These are phyloP conservation scores for Claviceps sorghi DNA, from an alignment of 2,329 filamentous ascomycete genomes.

Conservation along the genomic window DNA sequence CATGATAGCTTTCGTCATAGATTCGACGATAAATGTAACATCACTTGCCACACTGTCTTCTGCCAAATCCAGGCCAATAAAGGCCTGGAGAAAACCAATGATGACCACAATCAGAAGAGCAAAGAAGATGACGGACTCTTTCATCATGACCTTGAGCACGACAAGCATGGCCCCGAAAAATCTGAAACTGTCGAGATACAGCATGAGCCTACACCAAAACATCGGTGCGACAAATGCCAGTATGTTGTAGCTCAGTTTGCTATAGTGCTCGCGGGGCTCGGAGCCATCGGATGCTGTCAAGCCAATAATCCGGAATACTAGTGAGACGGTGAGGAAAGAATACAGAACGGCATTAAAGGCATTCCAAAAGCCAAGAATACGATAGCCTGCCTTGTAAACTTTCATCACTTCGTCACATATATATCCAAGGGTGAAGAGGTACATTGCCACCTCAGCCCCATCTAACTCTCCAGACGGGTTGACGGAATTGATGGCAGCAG, in stretches of 20 bases:
- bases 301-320: slow-evolving; percentile 66
- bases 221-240: slow-evolving; percentile 85
- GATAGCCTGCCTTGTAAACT: slow-evolving; percentile 83
- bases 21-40: slow-evolving; percentile 58
- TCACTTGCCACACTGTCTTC: slow-evolving; percentile 58
- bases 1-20: slow-evolving; percentile 84
- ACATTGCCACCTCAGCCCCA: slow-evolving; percentile 67
- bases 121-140: slow-evolving; percentile 91
- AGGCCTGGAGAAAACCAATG: slow-evolving; percentile 80
- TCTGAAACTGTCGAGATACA: slow-evolving; percentile 84
- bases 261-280: slow-evolving; percentile 43
- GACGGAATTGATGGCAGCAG: slow-evolving; percentile 83
- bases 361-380: slow-evolving; percentile 94
- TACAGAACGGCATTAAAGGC: slow-evolving; percentile 84
- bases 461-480: slow-evolving; percentile 77
- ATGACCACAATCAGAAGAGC: slow-evolving; percentile 74
- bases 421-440: slow-evolving; percentile 83
- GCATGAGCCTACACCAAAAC: slow-evolving; percentile 87
- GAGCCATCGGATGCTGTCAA: slow-evolving; percentile 42
- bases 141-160: slow-evolving; percentile 90
- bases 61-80: slow-evolving; percentile 76
- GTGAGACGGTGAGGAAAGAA: slow-evolving; percentile 59
- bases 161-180: slow-evolving; percentile 99
- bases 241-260: slow-evolving; percentile 82
- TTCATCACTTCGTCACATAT: slow-evolving; percentile 78